Base-by-base conservation (phyloP, 2,329 filamentous ascomycete species). In the Didymellaceae sp. region DNA sequence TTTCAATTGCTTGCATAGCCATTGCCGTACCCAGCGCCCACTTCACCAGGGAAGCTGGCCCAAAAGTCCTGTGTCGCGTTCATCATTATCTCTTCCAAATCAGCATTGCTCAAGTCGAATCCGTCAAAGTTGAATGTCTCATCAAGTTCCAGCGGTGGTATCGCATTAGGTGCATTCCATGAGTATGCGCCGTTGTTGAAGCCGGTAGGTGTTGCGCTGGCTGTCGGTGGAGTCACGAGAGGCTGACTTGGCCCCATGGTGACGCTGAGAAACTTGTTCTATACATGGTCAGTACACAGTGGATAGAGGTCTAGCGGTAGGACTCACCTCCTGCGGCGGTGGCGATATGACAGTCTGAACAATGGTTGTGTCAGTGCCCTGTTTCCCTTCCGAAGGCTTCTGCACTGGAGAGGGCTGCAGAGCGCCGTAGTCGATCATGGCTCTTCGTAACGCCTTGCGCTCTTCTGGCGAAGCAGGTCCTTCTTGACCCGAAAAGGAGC, bases 391-490 rank as follows among this genome's bases (percentile, higher is more conserved):
- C 13, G 58, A 49, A 2, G 65, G 68, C 30, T 65, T 67, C 45
- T 74, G 71, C 9, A 74, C 73, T 2, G 73, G 72, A 4, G 69
- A 69, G 4, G 71, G 68, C 48, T 74, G 72, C 16, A 75, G 58
- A 6, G 72, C 72, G 18, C 73, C 72, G 31, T 75, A 75, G 49
- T 75, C 73, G n/a, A 75, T 65, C 65, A 75, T 68, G 4, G 73
- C 72, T 18, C 65, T 68, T 10, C 66, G 63, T 11, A 75, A 62
- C 0, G 64, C 71, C 30, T 68, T 66, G 16, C 72, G 66, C 52
- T 75, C 72, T 47, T 73, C 70, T 2, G 66, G 71, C 3, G 68
- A 72, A 7, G 71, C 69, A 2, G 69, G 63, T 0, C 56, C 66
- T 18, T 67, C 71, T 49, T 74, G 69, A 3, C 66, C 67, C 5